Percentiles rank a stretch among this genome's conserved stretches.
phyloP scores from a whole-genome alignment of 108 stramenopile genomes.

The Conticribra weissflogii region DNA sequence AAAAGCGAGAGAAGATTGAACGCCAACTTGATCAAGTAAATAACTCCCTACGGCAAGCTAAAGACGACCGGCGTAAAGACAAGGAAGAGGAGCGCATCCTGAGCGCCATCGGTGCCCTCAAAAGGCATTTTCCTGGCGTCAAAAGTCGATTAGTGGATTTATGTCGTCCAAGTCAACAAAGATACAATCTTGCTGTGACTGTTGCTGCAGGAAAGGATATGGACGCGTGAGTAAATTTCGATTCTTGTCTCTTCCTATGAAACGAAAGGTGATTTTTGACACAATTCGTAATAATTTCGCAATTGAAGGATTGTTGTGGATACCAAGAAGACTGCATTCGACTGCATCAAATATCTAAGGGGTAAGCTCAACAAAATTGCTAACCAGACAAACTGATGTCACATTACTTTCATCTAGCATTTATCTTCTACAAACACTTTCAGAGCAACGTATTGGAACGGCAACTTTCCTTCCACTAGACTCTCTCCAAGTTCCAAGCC shows the following conservation, averaged over 20 bases:
- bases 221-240: conserved; percentile 59
- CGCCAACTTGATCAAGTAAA: conserved; percentile 82
- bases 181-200: conserved; percentile 94
- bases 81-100: conserved; percentile 86
- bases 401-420: not conserved
- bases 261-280: conserved; percentile 11
- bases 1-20: conserved; percentile 79
- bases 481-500: conserved; percentile 73
- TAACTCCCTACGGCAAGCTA: conserved; percentile 79
- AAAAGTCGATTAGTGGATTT: conserved; percentile 94
- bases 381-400: not conserved
- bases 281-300: not conserved
- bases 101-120: conserved; percentile 78
- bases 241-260: not conserved
- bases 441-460: conserved; percentile 89
- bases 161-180: conserved; percentile 90
- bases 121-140: conserved; percentile 92
- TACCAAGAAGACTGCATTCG: conserved; percentile 84
- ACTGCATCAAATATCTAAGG: conserved; percentile 95
- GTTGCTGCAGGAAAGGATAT: conserved; percentile 97
- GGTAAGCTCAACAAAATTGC: conserved; percentile 16
- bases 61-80: conserved; percentile 78
- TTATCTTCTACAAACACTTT: too few species aligned
- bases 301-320: conserved; percentile 87
- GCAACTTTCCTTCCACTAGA: conserved; percentile 97